Conservation (phyloP, 768 basidiomycete species). For the Candolleomyces eurysporus region DNA sequence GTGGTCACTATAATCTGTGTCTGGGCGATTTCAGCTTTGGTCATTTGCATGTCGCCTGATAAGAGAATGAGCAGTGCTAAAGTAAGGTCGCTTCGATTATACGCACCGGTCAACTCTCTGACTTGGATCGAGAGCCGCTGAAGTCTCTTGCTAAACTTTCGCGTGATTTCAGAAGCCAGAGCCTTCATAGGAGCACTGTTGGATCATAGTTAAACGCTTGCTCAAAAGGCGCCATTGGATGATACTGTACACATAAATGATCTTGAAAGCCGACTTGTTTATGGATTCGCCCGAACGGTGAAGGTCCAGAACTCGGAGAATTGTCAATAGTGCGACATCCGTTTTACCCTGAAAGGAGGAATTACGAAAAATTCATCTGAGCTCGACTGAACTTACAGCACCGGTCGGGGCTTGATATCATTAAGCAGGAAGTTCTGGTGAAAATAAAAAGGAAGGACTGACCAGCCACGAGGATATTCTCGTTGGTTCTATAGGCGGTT, state of each 20-base stretch:
- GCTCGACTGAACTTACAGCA: constrained; percentile 65
- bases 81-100: not conserved
- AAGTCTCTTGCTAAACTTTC: constrained; percentile 87
- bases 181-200: constrained; percentile 97
- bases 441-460: constrained; percentile 20
- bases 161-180: constrained; percentile 89
- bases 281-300: constrained; percentile 52
- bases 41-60: constrained; percentile 92
- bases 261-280: constrained; percentile 73
- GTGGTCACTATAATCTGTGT: constrained; percentile 99
- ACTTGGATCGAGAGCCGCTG: constrained; percentile 86
- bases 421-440: not conserved
- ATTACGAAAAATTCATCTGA: constrained; percentile 9
- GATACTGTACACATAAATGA: constrained; percentile 82
- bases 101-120: constrained; percentile 82
- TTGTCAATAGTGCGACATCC: constrained; percentile 92
- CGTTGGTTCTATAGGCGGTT: constrained; percentile 91
- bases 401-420: constrained; percentile 82
- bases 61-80: not conserved
- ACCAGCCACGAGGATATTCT: constrained; percentile 95
- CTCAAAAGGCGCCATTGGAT: not conserved
- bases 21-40: constrained; percentile 87
- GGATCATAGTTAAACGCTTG: not conserved
- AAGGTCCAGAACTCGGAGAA: constrained; percentile 84
- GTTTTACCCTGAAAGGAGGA: constrained; percentile 84